Base-by-base conservation (phyloP, 257 asterid species). In the Solanum lycopersicoides region DNA sequence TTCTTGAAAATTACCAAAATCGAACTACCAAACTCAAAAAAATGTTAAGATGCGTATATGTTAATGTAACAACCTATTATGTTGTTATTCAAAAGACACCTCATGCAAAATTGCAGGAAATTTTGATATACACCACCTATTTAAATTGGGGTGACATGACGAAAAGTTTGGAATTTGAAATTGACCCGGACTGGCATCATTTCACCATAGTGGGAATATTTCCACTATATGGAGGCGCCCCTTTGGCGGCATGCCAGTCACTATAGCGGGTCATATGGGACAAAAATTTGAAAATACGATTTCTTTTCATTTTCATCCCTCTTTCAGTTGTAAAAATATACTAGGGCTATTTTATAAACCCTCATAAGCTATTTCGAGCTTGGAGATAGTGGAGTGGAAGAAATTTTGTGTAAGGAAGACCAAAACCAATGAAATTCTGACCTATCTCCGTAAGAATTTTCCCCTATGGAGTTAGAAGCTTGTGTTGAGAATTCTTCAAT, bases 361-460 rank as follows among this genome's bases (percentile, higher is more conserved):
- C 65, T 18, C 11, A 53, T 18, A 56, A 1, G 4, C 0, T 18
- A 18, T 18, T 56, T 18, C 4, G 0, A 18, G 11, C 12, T 0
- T 56, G 65, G n/a, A 56, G 11, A 56, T 18, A 56, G 4, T 0
- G 0, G n/a, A 56, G n/a, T 2, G 1, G n/a, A 56, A 11, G n/a
- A 6, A 56, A 7, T 56, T 56, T 0, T 7, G 4, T 18, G n/a
- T 16, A 56, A 56, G 11, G 3, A 56, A 18, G n/a, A 4, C 3
- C n/a, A 18, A 56, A 56, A 56, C 4, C n/a, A 16, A 56, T 56
- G 23, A 16, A 53, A 16, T 56, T 18, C 1, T 18, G 2, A 18
- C 3, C 10, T 18, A 18, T 3, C 11, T 18, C n/a, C 0, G 2
- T 56, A 7, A 18, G 11, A 7, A 18, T 18, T 56, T 7, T 0